Percentiles rank a stretch among this genome's conserved stretches.
These are phyloP conservation scores for Ceratocystis lukuohia DNA, from an alignment of 2,329 filamentous ascomycete genomes.

Conservation along the genomic window DNA sequence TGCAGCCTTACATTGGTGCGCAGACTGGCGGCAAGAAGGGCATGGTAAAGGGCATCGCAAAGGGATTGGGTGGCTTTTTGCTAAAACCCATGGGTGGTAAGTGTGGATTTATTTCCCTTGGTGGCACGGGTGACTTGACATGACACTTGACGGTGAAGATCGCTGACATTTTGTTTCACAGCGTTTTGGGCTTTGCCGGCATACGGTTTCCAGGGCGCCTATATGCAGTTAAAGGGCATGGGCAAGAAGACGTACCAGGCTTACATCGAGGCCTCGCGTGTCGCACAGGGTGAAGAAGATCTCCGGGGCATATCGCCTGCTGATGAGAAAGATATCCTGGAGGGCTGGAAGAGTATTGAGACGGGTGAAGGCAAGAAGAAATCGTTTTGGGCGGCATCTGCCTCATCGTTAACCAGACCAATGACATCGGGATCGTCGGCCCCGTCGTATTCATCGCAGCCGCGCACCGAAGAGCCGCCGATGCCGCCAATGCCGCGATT, in stretches of 20 bases:
- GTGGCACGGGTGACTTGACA: not conserved
- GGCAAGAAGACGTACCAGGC: constrained; percentile 60
- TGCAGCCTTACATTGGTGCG: constrained; percentile 54
- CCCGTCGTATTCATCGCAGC: not conserved
- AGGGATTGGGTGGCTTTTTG: constrained; percentile 67
- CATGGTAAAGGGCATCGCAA: constrained; percentile 65
- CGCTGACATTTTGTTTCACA: constrained; percentile 6
- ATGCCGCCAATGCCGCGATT: not conserved
- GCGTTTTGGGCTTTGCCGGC: constrained; percentile 37
- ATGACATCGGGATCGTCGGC: not conserved
- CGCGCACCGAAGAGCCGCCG: not conserved
- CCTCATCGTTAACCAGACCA: not conserved
- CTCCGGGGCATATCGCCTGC: constrained; percentile 38
- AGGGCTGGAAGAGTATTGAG: constrained; percentile 49
- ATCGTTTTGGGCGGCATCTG: not conserved
- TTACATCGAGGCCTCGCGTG: constrained; percentile 66
- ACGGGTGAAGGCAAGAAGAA: constrained; percentile 29
- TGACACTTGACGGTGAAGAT: not conserved
- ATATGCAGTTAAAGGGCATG: constrained; percentile 59
- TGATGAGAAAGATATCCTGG: constrained; percentile 51
- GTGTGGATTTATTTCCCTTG: constrained; percentile 25
- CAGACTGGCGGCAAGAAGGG: constrained; percentile 41
- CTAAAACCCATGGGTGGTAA: constrained; percentile 65
- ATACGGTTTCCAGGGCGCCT: constrained; percentile 70
- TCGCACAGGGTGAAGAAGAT: constrained; percentile 61